These are phyloP conservation scores for Eucalyptus caleyi DNA, from an alignment of 345 rosid genomes.

Conservation along the genomic window DNA sequence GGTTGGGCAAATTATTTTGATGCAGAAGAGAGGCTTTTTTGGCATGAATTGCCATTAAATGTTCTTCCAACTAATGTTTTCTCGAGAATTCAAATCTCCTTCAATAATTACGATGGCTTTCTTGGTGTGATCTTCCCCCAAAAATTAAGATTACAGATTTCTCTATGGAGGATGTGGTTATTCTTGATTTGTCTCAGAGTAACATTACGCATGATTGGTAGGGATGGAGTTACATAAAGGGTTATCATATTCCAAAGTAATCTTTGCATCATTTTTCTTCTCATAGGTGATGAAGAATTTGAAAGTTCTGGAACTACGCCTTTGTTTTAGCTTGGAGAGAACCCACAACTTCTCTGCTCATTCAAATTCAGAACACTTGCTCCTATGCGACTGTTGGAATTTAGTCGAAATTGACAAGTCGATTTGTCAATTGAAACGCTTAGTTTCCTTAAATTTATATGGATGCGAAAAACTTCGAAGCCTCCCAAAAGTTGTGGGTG, in stretches of 20 bases:
- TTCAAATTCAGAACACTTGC: background rate
- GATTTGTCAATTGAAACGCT: background rate
- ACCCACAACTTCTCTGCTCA: background rate
- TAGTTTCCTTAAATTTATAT: rapidly evolving
- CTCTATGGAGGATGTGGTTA: background rate
- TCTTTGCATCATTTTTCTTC: background rate
- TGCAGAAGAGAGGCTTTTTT: rapidly evolving
- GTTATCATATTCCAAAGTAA: rapidly evolving
- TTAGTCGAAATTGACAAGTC: background rate
- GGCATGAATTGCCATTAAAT: too few relatives aligned
- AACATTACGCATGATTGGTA: rapidly evolving
- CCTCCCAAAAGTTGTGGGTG: rapidly evolving
- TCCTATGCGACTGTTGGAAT: rapidly evolving
- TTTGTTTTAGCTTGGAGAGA: background rate
- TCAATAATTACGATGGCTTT: background rate
- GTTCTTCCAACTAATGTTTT: background rate
- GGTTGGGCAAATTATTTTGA: too few relatives aligned
- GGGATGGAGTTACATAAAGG: background rate
- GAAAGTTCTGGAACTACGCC: rapidly evolving
- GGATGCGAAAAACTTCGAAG: rapidly evolving
- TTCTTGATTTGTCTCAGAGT: background rate
- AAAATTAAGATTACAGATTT: background rate
- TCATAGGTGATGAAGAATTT: background rate
- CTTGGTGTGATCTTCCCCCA: background rate
- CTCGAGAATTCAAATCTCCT: background rate